Percentiles rank a stretch among this genome's conserved stretches.
These are phyloP conservation scores for Madurella mycetomatis DNA, from an alignment of 2,329 filamentous ascomycete species.

Conservation along the genomic window DNA sequence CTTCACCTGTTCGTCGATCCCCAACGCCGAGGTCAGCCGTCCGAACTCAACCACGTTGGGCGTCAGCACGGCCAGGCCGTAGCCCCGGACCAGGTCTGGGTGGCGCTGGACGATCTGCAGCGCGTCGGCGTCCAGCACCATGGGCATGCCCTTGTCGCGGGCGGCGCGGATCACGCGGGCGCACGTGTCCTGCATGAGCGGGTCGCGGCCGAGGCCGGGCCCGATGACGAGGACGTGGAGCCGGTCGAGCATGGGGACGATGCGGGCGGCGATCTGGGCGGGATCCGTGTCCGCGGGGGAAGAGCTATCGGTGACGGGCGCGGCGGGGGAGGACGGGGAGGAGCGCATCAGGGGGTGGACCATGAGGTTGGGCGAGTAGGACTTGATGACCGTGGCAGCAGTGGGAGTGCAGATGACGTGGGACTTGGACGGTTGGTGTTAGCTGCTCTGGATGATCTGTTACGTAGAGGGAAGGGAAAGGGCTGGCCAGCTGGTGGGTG, in stretches of 20 bases:
- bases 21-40: constrained; percentile 70
- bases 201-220: constrained; percentile 84
- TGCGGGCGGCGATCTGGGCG: constrained; percentile 57
- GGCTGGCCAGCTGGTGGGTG: not conserved
- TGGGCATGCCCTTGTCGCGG: constrained; percentile 63
- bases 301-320: constrained; percentile 21
- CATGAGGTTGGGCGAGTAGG: constrained; percentile 97
- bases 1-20: constrained; percentile 53
- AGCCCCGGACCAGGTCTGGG: constrained; percentile 75
- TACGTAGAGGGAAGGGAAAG: not conserved
- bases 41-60: constrained; percentile 94
- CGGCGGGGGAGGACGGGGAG: constrained; percentile 42
- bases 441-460: constrained; percentile 1
- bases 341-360: constrained; percentile 88
- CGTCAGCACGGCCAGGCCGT: constrained; percentile 79
- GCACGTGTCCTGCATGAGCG: constrained; percentile 83
- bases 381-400: constrained; percentile 87
- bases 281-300: constrained; percentile 54
- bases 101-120: constrained; percentile 70
- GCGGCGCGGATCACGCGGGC: constrained; percentile 75
- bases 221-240: constrained; percentile 92
- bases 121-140: constrained; percentile 91
- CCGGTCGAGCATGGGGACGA: constrained; percentile 76
- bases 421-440: constrained; percentile 47
- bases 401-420: constrained; percentile 94